Conservation (phyloP, 345 rosid species). For the Psidium guajava region DNA sequence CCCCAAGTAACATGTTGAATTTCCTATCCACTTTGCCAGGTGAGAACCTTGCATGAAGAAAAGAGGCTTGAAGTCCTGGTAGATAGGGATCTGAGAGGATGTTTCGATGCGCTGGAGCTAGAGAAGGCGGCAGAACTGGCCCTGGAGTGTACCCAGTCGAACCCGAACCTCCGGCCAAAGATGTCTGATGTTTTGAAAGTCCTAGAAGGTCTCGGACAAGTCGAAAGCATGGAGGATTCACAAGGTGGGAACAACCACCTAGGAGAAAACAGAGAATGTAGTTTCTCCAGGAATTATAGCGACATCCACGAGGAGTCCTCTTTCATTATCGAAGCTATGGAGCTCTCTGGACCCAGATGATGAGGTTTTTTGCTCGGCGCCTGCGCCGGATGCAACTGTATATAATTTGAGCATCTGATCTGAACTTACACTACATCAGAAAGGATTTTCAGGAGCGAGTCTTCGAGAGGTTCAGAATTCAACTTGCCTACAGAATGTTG, state of each 20-base stretch:
- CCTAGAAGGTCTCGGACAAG: conserved; percentile 58
- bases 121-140: conserved; percentile 66
- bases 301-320: conserved; percentile 62
- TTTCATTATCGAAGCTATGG: conserved; percentile 86
- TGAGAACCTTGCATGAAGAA: conserved; percentile 66
- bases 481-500: neutral
- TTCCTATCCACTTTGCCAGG: conserved; percentile 26
- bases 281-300: conserved; percentile 47
- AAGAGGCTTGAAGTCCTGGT: conserved; percentile 54
- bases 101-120: conserved; percentile 53
- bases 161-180: conserved; percentile 62
- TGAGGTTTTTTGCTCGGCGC: neutral
- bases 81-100: conserved; percentile 69
- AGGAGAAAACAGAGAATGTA: conserved; percentile 31
- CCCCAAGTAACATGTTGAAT: neutral
- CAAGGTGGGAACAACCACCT: conserved; percentile 19
- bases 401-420: neutral
- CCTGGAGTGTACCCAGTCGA: conserved; percentile 63
- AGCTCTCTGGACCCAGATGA: conserved; percentile 93
- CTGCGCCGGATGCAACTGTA: conserved; percentile 6
- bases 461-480: neutral
- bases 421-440: neutral
- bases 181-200: conserved; percentile 74
- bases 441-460: neutral
- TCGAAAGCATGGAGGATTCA: conserved; percentile 27